A percentile compares a stretch with the other conserved stretches of the same genome.
Conservation (phyloP, 2,329 filamentous ascomycete species). For the Penicillium sumatraense region DNA sequence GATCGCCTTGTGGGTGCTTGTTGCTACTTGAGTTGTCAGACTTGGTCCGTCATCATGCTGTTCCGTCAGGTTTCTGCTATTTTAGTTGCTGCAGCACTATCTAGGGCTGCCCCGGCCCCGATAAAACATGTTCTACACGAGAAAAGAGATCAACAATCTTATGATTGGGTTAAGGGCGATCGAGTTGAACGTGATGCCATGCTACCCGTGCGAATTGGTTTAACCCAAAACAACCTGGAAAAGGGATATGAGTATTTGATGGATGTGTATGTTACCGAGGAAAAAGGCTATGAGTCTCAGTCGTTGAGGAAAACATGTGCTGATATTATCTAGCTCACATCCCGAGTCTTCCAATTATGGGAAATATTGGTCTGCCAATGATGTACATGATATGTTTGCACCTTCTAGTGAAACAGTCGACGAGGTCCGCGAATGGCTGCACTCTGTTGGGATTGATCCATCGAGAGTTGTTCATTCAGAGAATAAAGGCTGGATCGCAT, state of each 20-base stretch:
- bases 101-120: conserved; percentile 31
- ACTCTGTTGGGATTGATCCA: conserved; percentile 54
- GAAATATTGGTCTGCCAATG: conserved; percentile 47
- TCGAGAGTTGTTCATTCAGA: conserved; percentile 56
- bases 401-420: conserved; percentile 52
- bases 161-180: conserved; percentile 45
- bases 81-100: conserved; percentile 25
- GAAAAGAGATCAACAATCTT: conserved; percentile 38
- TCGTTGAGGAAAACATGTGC: background rate
- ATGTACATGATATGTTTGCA: conserved; percentile 50
- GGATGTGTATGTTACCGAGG: conserved; percentile 40
- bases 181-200: conserved; percentile 40
- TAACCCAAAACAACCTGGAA: conserved; percentile 52
- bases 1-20: background rate
- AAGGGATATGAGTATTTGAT: conserved; percentile 50
- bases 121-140: conserved; percentile 50
- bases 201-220: conserved; percentile 52
- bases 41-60: conserved; percentile 25
- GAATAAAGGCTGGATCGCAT: conserved; percentile 59
- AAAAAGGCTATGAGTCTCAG: background rate
- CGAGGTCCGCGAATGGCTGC: conserved; percentile 60
- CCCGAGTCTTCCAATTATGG: conserved; percentile 49
- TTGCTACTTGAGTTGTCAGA: too few species aligned
- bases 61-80: conserved; percentile 19
- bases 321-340: conserved; percentile 37